Base-by-base conservation (phyloP, 768 basidiomycete species). In the Podaxis pistillaris region DNA sequence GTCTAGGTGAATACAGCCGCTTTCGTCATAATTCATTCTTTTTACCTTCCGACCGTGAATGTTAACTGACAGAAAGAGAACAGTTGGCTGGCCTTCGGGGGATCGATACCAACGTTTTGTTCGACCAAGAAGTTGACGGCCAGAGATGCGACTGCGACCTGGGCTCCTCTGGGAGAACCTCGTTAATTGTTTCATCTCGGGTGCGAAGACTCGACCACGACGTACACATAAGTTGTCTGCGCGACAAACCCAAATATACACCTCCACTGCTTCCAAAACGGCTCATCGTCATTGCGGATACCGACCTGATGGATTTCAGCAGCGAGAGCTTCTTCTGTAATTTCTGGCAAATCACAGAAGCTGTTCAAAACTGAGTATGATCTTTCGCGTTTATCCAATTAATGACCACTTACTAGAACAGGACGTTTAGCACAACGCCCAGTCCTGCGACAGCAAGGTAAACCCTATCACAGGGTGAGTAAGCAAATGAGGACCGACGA, bases 1-100 rank as follows among this genome's bases (percentile, higher is more conserved):
- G 52, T n/a, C 50, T 9, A 9, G 28, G 36, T 51, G 24, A 58
- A 36, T 24, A 30, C 15, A 5, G 9, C 19, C 13, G 2, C 13
- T 24, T 11, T 28, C 11, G 19, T 47, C 26, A 47, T n/a, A 22
- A 15, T 24, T 13, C 17, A 47, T 12, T 55, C 30, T 37, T 61
- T 78, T 64, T 68, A 83, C 82, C 87, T 79, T 64, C 84, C 86
- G 17, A 84, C 72, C 1, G 86, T 85, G 70, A 88, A 88, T 15
- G 86, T 87, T 71, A 90, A 79, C 68, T 90, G 86, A 67, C 86
- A 89, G 70, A 87, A 86, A 7, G 89, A 91, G 67, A 89, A 88
- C 59, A 90, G 72, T 57, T 86, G 74, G 60, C 88, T 86, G 46
- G 86, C 88, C 63, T 75, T 72, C 3, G 86, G 73, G 38, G 80